A percentile compares a stretch with the other conserved stretches of the same genome.
These are phyloP conservation scores for Triadica sebifera DNA, from an alignment of 345 rosid genomes.

Conservation along the genomic window DNA sequence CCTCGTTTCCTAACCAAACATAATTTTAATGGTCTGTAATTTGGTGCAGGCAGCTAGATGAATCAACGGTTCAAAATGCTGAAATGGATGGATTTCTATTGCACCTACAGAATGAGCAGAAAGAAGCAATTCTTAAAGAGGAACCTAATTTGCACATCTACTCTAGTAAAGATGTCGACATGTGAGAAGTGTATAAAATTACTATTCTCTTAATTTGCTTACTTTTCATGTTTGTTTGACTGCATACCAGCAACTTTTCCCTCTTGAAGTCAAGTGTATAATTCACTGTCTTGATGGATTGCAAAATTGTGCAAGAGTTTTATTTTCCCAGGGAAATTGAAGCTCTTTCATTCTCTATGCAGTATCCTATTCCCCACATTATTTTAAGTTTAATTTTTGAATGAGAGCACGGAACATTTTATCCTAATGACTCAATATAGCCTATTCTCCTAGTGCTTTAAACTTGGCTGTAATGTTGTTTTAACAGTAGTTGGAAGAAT, in stretches of 20 bases:
- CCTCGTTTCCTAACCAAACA: no score
- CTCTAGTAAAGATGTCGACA: conserved; percentile 80
- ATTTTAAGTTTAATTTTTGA: not conserved
- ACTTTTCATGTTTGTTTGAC: not conserved
- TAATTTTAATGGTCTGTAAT: conserved; percentile 8
- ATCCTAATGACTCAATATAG: not conserved
- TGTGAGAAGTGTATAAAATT: conserved; percentile 50
- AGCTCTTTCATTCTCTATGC: not conserved
- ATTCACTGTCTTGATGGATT: not conserved
- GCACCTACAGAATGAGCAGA: conserved; percentile 79
- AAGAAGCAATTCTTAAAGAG: conserved; percentile 55
- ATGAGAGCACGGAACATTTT: not conserved
- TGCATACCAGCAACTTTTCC: not conserved
- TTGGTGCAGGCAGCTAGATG: conserved; percentile 55
- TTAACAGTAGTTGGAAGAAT: not conserved
- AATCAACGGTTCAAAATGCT: conserved; percentile 49
- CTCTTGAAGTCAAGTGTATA: not conserved
- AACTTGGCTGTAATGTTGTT: not conserved
- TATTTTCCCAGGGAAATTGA: not conserved
- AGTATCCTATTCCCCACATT: not conserved
- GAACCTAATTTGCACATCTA: conserved; percentile 68
- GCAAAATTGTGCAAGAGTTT: not conserved
- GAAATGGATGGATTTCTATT: conserved; percentile 85
- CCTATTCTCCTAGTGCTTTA: not conserved
- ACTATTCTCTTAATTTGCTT: not conserved